A percentile compares a stretch with the other conserved stretches of the same genome.
Conservation (phyloP, 116 monocot genomes). For the Cymodocea nodosa region DNA sequence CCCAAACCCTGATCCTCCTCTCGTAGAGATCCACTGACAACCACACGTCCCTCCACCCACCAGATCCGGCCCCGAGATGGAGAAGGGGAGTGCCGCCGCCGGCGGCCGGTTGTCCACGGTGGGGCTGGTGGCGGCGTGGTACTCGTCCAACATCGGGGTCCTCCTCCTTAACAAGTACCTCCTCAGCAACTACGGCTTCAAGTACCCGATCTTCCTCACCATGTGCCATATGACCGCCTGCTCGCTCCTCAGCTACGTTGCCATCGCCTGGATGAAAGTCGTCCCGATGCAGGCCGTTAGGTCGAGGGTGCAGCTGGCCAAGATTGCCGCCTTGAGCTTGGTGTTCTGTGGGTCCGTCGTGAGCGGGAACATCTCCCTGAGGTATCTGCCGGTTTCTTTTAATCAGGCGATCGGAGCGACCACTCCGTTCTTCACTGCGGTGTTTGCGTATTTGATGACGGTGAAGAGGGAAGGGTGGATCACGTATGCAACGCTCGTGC, state of each 20-base stretch:
- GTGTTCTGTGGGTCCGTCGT: slow-evolving; percentile 86
- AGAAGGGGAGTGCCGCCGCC: neutral
- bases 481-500: slow-evolving; percentile 74
- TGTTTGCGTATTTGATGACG: slow-evolving; percentile 80
- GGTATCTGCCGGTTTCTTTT: slow-evolving; percentile 83
- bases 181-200: slow-evolving; percentile 84
- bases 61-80: slow-evolving; percentile 8
- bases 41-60: neutral
- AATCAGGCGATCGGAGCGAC: slow-evolving; percentile 96
- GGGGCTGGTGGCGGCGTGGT: slow-evolving; percentile 66
- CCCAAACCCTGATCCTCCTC: neutral
- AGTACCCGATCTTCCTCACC: slow-evolving; percentile 95
- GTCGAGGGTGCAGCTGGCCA: slow-evolving; percentile 66
- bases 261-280: slow-evolving; percentile 68
- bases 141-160: slow-evolving; percentile 94
- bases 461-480: slow-evolving; percentile 65
- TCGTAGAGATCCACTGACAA: neutral
- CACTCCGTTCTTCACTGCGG: slow-evolving; percentile 94
- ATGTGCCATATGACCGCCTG: slow-evolving; percentile 98
- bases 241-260: slow-evolving; percentile 82
- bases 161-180: slow-evolving; percentile 97
- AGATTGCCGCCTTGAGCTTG: slow-evolving; percentile 70
- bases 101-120: slow-evolving; percentile 52
- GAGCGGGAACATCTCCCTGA: slow-evolving; percentile 71
- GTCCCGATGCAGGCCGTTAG: slow-evolving; percentile 67